phyloP scores from a whole-genome alignment of 352 stramenopile species.

The Pythium aquatile region DNA sequence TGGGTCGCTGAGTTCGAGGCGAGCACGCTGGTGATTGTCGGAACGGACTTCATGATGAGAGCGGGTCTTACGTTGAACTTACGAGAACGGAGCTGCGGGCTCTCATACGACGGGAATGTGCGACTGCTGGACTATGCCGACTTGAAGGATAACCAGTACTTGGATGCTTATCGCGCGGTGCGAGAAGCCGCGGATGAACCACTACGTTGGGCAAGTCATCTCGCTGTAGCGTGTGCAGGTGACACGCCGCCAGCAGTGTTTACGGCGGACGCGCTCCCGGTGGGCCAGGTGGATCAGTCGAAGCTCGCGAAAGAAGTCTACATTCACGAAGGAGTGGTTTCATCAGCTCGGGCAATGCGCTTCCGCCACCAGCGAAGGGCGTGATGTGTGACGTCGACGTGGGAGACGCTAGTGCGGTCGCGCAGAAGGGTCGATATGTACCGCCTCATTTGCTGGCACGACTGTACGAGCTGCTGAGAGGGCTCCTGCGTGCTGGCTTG shows the following conservation, averaged over 20 bases:
- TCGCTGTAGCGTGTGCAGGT: not conserved
- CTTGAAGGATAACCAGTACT: not conserved
- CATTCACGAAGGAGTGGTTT: not conserved
- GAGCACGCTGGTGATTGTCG: conserved; percentile 20
- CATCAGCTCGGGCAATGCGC: conserved; percentile 17
- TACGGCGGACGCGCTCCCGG: not conserved
- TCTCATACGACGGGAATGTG: not conserved
- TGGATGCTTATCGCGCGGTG: not conserved
- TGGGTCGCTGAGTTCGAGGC: conserved; percentile 27
- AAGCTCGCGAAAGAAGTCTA: not conserved
- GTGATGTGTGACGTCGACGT: conserved; percentile 41
- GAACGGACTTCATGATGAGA: conserved; percentile 23
- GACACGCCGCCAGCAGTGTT: not conserved
- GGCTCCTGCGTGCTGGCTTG: conserved; percentile 22
- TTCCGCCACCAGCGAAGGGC: conserved; percentile 15
- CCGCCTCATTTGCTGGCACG: conserved; percentile 24
- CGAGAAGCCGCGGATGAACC: not conserved
- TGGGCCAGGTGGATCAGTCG: not conserved
- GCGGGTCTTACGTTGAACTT: conserved; percentile 12
- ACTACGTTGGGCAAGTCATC: not conserved
- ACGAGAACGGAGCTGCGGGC: not conserved
- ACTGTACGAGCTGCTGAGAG: conserved; percentile 31
- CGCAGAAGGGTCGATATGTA: conserved; percentile 18
- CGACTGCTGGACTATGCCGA: not conserved
- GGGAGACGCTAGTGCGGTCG: conserved; percentile 17